Percentiles rank a stretch among this genome's conserved stretches.
phyloP scores from a whole-genome alignment of 768 basidiomycete species.

The Auriscalpium orientale region DNA sequence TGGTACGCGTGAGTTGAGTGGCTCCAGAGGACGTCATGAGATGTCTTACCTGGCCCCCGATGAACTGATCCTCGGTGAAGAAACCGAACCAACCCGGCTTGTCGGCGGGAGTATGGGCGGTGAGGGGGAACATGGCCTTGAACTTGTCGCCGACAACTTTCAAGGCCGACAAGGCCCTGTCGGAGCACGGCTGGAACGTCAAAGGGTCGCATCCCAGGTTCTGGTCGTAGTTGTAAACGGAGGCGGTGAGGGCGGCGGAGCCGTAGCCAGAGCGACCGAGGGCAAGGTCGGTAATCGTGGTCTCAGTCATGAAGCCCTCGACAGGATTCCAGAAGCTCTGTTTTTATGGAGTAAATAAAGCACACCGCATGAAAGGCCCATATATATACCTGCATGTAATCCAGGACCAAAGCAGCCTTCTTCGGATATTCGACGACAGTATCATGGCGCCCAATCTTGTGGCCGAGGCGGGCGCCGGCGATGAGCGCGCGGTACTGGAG shows the following conservation, averaged over 20 bases:
- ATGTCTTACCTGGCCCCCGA: conserved; percentile 3
- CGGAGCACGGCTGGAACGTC: conserved; percentile 10
- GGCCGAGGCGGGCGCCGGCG: conserved; percentile 4
- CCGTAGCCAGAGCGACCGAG: conserved; percentile 7
- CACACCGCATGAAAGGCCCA: neutral
- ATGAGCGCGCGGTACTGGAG: conserved; percentile 4
- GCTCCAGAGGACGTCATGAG: neutral
- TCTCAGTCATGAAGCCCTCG: conserved; percentile 6
- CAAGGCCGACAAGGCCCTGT: conserved; percentile 4
- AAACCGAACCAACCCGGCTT: neutral
- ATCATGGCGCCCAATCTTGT: neutral
- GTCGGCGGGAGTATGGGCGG: neutral
- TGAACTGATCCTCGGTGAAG: conserved; percentile 1
- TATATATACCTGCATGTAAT: conserved; percentile 7
- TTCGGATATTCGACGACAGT: neutral
- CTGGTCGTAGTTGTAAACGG: conserved; percentile 10
- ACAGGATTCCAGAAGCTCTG: conserved; percentile 10
- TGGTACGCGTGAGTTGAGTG: neutral
- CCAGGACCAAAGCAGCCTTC: conserved; percentile 2
- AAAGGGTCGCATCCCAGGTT: conserved; percentile 5
- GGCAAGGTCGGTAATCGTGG: conserved; percentile 4
- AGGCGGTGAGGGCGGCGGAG: neutral
- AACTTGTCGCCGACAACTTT: conserved; percentile 6
- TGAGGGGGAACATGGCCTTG: conserved; percentile 1
- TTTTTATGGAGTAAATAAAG: neutral